Evolutionary conservation across 441 rosid species (phyloP).

Genomic region (Erysimum cheiri): DNA sequence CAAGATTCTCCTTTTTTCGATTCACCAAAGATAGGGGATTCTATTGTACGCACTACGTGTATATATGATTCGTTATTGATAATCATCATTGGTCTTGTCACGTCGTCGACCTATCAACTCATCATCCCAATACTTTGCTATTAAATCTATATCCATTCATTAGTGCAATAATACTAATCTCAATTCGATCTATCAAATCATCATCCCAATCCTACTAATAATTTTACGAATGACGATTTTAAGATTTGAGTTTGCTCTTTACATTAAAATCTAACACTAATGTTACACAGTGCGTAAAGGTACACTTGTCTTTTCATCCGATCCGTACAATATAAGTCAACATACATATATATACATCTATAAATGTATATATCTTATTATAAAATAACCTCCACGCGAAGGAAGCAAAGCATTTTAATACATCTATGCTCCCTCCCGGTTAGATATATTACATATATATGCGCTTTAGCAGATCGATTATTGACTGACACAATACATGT

Average conservation of each 20-base stretch:
- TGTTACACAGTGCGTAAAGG: slow-evolving; percentile 23
- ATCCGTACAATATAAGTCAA: slow-evolving; percentile 40
- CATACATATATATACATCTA: slow-evolving; percentile 23
- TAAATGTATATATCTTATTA: slow-evolving; percentile 33
- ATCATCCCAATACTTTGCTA: background rate
- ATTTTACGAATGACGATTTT: background rate
- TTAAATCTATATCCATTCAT: background rate
- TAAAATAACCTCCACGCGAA: slow-evolving; percentile 13
- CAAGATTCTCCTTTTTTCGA: slow-evolving; percentile 23
- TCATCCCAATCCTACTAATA: background rate
- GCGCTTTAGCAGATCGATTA: slow-evolving; percentile 31
- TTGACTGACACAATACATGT: slow-evolving; percentile 24
- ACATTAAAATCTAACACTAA: slow-evolving; percentile 7
- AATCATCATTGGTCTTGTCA: slow-evolving; percentile 31
- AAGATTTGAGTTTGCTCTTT: slow-evolving; percentile 26
- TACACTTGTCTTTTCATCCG: slow-evolving; percentile 40
- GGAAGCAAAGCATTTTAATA: slow-evolving; percentile 41
- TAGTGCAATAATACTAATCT: background rate
- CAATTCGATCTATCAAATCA: too few relatives aligned
- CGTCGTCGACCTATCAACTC: slow-evolving; percentile 30
- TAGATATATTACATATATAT: slow-evolving; percentile 1
- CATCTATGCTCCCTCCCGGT: slow-evolving; percentile 36
- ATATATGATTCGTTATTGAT: slow-evolving; percentile 37
- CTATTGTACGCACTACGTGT: slow-evolving; percentile 32
- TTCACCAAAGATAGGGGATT: slow-evolving; percentile 39